A percentile compares a stretch with the other conserved stretches of the same genome.
Evolutionary conservation across 2,329 filamentous ascomycete genomes (phyloP).

Genomic region (Pseudocercospora crystallina): DNA sequence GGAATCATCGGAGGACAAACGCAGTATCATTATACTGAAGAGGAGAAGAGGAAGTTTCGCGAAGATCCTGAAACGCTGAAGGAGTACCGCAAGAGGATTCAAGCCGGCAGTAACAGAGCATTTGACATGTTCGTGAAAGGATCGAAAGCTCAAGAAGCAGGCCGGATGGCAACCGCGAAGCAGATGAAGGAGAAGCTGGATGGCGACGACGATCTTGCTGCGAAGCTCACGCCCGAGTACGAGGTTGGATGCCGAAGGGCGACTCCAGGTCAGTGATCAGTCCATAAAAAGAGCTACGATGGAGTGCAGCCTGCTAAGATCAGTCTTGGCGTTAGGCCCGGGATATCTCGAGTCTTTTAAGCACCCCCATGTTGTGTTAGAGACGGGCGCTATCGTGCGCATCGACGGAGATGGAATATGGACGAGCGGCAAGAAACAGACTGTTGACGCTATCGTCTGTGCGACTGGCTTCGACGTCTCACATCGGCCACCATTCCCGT

Average conservation of each 20-base stretch:
- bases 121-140: conserved; percentile 54
- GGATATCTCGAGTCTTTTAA: conserved; percentile 43
- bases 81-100: conserved; percentile 38
- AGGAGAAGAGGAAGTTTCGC: conserved; percentile 33
- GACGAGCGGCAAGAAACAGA: conserved; percentile 11
- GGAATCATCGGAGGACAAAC: conserved; percentile 31
- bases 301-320: conserved; percentile 23
- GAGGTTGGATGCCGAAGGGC: conserved; percentile 63
- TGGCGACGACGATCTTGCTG: conserved; percentile 56
- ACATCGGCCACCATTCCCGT: conserved; percentile 36
- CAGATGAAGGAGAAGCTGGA: conserved; percentile 55
- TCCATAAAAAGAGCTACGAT: conserved; percentile 33
- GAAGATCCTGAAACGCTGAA: conserved; percentile 36
- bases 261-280: conserved; percentile 53
- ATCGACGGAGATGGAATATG: conserved; percentile 24
- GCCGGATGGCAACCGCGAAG: conserved; percentile 22
- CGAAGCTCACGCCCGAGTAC: conserved; percentile 62
- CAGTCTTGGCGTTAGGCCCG: conserved; percentile 25
- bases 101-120: conserved; percentile 27
- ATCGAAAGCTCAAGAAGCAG: conserved; percentile 39
- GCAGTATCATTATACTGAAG: conserved; percentile 32
- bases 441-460: conserved; percentile 26
- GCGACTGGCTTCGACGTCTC: conserved; percentile 44
- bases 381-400: conserved; percentile 27
- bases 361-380: conserved; percentile 29